These are phyloP conservation scores for Geum urbanum DNA, from an alignment of 306 rosid genomes.

Conservation along the genomic window DNA sequence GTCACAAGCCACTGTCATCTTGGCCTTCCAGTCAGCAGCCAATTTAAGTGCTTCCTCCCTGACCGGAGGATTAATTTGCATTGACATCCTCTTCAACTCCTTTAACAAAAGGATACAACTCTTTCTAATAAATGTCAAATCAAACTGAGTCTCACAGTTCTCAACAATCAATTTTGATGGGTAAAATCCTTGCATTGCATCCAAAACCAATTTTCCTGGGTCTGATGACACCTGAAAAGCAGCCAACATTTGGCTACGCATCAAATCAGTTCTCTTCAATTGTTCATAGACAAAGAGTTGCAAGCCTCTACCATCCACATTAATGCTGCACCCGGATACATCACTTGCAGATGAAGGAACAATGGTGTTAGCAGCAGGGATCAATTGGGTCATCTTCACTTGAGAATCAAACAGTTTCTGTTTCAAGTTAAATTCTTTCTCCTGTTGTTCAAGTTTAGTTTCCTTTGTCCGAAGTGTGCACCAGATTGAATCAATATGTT, in stretches of 20 bases:
- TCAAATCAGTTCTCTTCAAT: background rate
- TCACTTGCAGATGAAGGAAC: background rate
- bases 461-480: background rate
- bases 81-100: conserved; percentile 32
- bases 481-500: conserved; percentile 11
- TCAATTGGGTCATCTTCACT: conserved; percentile 20
- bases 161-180: conserved; percentile 16
- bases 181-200: conserved; percentile 38
- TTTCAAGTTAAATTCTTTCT: conserved; percentile 21
- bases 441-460: background rate
- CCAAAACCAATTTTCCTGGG: conserved; percentile 45
- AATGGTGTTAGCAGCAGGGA: conserved; percentile 2
- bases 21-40: conserved; percentile 42
- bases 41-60: conserved; percentile 36
- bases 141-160: conserved; percentile 17
- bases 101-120: conserved; percentile 40
- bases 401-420: conserved; percentile 23
- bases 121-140: conserved; percentile 24
- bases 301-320: conserved; percentile 17
- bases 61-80: conserved; percentile 23
- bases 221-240: conserved; percentile 2
- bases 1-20: conserved; percentile 14
- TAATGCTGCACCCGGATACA: conserved; percentile 10
- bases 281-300: conserved; percentile 11
- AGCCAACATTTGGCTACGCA: background rate